Conservation (phyloP, 139 green algal species). For the Coelastrella sp. region DNA sequence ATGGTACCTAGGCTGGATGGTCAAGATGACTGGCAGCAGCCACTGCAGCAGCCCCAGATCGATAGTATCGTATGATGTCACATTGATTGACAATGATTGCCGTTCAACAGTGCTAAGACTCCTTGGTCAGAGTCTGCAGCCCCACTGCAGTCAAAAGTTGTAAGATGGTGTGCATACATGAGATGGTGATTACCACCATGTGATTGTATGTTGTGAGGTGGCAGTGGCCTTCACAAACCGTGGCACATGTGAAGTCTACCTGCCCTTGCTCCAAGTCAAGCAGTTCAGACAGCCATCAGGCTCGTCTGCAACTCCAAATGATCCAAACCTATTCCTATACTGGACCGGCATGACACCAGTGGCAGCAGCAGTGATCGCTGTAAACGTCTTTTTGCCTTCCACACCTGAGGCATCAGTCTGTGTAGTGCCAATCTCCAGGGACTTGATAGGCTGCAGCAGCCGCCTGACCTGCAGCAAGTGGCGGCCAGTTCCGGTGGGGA, state of each 20-base stretch:
- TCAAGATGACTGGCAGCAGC: too few relatives aligned
- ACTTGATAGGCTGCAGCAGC: background rate
- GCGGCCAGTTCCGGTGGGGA: background rate
- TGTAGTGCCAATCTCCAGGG: background rate
- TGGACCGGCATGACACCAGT: background rate
- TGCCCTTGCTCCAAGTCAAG: background rate
- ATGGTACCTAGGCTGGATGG: too few relatives aligned
- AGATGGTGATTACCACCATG: too few relatives aligned
- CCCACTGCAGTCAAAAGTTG: too few relatives aligned
- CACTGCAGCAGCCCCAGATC: too few relatives aligned
- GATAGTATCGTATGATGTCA: too few relatives aligned
- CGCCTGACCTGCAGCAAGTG: background rate
- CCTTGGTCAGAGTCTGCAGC: too few relatives aligned
- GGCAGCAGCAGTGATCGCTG: background rate
- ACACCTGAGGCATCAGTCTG: background rate
- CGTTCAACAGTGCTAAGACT: too few relatives aligned
- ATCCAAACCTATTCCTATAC: slow-evolving; percentile 30
- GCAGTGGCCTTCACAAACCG: too few relatives aligned
- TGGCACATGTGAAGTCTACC: background rate
- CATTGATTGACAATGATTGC: too few relatives aligned
- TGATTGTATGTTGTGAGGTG: too few relatives aligned
- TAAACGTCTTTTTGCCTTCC: background rate
- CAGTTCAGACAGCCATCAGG: slow-evolving; percentile 30
- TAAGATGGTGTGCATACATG: background rate
- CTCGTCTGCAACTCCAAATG: background rate